phyloP scores from a whole-genome alignment of 441 rosid species.

The Biscutella auriculata region DNA sequence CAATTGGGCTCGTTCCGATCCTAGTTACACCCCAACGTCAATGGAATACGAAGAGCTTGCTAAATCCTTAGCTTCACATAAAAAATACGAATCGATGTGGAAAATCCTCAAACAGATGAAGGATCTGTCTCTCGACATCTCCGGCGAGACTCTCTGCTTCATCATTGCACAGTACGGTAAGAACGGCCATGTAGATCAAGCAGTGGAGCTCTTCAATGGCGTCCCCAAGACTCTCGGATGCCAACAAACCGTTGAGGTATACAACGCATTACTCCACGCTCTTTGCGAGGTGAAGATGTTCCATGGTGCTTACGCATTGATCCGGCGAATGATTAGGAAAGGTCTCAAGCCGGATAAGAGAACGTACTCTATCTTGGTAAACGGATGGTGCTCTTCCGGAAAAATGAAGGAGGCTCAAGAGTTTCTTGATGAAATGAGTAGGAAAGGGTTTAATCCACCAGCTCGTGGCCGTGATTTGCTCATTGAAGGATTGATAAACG shows the following conservation, averaged over 20 bases:
- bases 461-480: conserved; percentile 80
- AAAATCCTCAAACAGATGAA: conserved; percentile 58
- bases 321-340: conserved; percentile 72
- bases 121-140: conserved; percentile 32
- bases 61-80: conserved; percentile 42
- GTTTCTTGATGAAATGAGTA: conserved; percentile 74
- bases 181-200: conserved; percentile 61
- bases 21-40: conserved; percentile 54
- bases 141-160: conserved; percentile 48
- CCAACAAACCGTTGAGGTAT: conserved; percentile 34
- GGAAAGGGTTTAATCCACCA: conserved; percentile 72
- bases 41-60: conserved; percentile 63
- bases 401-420: conserved; percentile 68
- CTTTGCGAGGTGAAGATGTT: conserved; percentile 74
- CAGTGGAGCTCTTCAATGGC: conserved; percentile 73
- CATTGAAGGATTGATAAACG: conserved; percentile 67
- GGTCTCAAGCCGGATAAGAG: conserved; percentile 49
- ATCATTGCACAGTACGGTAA: conserved; percentile 68
- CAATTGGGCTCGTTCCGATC: conserved; percentile 60
- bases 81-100: conserved; percentile 73
- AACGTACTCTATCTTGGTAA: conserved; percentile 55
- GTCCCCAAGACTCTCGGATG: conserved; percentile 40
- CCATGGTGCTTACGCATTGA: conserved; percentile 71
- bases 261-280: conserved; percentile 63
- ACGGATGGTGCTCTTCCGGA: conserved; percentile 77